Conservation (phyloP, 305 asterid species). For the Lippia alba region DNA sequence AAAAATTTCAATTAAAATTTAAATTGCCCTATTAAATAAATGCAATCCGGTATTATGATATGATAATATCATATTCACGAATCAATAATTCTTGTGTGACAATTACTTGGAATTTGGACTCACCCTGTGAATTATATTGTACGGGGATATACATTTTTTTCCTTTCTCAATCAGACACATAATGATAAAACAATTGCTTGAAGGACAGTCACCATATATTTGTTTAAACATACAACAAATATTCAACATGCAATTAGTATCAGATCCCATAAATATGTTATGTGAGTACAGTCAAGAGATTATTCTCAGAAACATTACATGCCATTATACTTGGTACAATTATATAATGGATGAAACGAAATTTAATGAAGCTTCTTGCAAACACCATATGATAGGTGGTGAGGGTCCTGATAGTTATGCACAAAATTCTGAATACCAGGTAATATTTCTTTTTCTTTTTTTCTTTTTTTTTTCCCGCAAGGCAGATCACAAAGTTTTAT, state of each 20-base stretch:
- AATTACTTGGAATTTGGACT: conserved; percentile 19
- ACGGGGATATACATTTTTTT: neutral
- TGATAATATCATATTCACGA: too few relatives aligned
- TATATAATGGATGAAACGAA: conserved; percentile 32
- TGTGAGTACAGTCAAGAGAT: too few relatives aligned
- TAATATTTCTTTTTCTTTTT: neutral
- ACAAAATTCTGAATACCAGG: conserved; percentile 61
- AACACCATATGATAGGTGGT: conserved; percentile 62
- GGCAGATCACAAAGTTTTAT: too few relatives aligned
- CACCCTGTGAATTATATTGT: conserved; percentile 14
- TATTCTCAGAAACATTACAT: conserved; percentile 5
- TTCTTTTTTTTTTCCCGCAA: too few relatives aligned
- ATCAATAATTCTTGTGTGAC: too few relatives aligned
- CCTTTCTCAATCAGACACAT: conserved; percentile 25
- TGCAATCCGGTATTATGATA: too few relatives aligned
- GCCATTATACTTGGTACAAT: neutral
- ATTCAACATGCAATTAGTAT: neutral
- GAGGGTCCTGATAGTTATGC: conserved; percentile 57
- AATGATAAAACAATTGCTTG: conserved; percentile 9
- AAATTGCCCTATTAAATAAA: too few relatives aligned
- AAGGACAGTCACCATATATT: conserved; percentile 2
- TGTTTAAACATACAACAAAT: neutral
- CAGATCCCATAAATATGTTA: too few relatives aligned
- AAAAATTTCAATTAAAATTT: too few relatives aligned
- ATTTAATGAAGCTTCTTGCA: conserved; percentile 22